Conservation (phyloP, 495 filamentous ascomycete genomes). For the Aspergillus conjunctus region DNA sequence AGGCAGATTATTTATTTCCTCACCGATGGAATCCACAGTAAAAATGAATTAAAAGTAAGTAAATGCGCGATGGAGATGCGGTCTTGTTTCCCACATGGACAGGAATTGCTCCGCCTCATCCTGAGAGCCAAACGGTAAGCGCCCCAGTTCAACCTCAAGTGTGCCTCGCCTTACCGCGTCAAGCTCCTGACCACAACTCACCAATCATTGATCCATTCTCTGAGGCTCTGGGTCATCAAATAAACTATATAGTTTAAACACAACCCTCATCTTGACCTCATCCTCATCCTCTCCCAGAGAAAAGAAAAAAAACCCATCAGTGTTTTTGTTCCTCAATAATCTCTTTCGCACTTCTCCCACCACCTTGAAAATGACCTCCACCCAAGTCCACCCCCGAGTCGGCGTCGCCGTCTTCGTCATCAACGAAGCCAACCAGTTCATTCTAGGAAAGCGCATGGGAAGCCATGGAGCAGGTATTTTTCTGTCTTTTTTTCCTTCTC, state of each 20-base stretch:
- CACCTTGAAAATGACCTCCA: not conserved
- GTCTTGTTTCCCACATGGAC: too few species aligned
- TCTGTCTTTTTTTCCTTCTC: not conserved
- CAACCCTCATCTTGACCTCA: not conserved
- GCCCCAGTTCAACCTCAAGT: too few species aligned
- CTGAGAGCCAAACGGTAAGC: too few species aligned
- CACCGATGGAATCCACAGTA: not conserved
- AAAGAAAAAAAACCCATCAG: not conserved
- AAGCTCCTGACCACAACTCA: too few species aligned
- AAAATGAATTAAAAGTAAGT: too few species aligned
- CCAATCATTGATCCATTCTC: too few species aligned
- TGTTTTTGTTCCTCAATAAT: not conserved
- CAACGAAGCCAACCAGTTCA: conserved; percentile 33
- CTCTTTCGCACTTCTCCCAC: not conserved
- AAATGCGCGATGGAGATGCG: too few species aligned
- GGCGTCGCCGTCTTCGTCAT: conserved; percentile 40
- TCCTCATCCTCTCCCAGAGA: not conserved
- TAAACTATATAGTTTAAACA: not conserved
- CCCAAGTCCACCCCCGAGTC: conserved; percentile 28
- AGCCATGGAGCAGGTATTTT: conserved; percentile 41
- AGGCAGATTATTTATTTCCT: not conserved
- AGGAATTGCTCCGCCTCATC: too few species aligned
- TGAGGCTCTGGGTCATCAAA: too few species aligned
- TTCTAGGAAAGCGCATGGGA: conserved; percentile 39
- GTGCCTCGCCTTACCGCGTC: too few species aligned